phyloP scores from a whole-genome alignment of 139 green algal genomes.

The Coelastrella sp. region DNA sequence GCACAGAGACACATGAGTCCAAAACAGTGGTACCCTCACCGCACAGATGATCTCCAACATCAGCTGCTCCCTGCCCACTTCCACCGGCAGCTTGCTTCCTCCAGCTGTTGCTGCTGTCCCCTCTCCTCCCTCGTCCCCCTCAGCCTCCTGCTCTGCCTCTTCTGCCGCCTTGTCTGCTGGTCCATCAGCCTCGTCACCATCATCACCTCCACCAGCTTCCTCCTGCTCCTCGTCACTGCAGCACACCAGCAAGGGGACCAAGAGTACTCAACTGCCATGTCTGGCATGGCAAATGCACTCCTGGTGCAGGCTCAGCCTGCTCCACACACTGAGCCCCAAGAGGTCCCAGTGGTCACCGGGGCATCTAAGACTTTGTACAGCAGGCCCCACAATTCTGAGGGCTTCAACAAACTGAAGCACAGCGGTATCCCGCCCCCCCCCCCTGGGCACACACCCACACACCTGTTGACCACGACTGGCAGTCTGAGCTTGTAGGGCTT shows the following conservation, averaged over 20 bases:
- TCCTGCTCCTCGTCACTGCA: not conserved
- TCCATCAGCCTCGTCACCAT: not conserved
- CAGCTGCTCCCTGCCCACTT: conserved; percentile 51
- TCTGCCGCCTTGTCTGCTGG: conserved; percentile 32
- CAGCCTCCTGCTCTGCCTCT: conserved; percentile 27
- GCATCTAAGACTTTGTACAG: not conserved
- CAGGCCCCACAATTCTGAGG: not conserved
- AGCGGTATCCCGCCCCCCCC: not conserved
- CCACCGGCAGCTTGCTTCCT: conserved; percentile 33
- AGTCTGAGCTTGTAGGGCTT: conserved; percentile 27
- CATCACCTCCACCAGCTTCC: not conserved
- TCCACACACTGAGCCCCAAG: too few species aligned
- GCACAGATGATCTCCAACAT: conserved; percentile 52
- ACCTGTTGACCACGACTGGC: conserved; percentile 30
- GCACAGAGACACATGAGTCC: not conserved
- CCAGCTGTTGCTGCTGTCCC: conserved; percentile 36
- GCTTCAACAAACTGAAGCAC: not conserved
- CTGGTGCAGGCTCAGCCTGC: too few species aligned
- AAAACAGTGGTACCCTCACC: not conserved
- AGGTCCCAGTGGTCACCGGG: not conserved
- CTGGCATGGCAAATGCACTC: not conserved
- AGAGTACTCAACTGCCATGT: not conserved
- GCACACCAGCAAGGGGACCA: not conserved
- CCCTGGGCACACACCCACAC: not conserved
- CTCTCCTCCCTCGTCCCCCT: conserved; percentile 25